phyloP scores from a whole-genome alignment of 805 yeast genomes.

The Metschnikowia kofuensis region DNA sequence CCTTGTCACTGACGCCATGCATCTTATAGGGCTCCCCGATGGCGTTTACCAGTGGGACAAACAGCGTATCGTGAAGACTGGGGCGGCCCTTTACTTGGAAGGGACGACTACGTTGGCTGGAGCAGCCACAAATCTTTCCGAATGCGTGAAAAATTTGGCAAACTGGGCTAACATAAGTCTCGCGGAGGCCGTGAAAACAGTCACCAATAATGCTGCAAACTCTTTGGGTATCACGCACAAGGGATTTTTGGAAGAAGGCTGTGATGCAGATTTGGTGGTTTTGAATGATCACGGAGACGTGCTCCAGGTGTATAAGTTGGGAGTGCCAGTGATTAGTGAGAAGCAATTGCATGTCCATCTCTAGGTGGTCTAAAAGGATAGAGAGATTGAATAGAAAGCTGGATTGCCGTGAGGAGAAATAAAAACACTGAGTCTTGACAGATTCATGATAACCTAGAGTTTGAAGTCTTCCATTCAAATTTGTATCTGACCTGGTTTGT shows the following conservation, averaged over 20 bases:
- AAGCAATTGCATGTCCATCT: slow-evolving; percentile 6
- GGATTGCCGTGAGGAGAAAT: no score
- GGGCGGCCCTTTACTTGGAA: slow-evolving; percentile 44
- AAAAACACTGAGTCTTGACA: no score
- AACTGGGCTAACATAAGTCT: slow-evolving; percentile 48
- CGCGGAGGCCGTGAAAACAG: slow-evolving; percentile 54
- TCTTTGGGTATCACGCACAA: slow-evolving; percentile 43
- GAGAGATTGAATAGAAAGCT: no score
- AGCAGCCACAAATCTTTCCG: slow-evolving; percentile 53
- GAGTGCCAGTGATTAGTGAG: slow-evolving; percentile 19
- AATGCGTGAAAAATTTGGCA: slow-evolving; percentile 48
- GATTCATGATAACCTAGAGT: no score
- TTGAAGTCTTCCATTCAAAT: no score
- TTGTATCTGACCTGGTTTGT: no score
- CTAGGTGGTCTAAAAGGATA: background rate
- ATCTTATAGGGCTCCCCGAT: slow-evolving; percentile 52
- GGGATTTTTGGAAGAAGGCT: slow-evolving; percentile 50
- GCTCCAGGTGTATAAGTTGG: slow-evolving; percentile 50
- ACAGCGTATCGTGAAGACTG: slow-evolving; percentile 47
- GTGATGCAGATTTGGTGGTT: slow-evolving; percentile 57
- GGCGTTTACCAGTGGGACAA: slow-evolving; percentile 55
- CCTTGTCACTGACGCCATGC: slow-evolving; percentile 59
- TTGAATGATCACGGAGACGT: slow-evolving; percentile 44
- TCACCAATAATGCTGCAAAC: slow-evolving; percentile 53
- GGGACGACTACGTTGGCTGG: slow-evolving; percentile 62